Evolutionary conservation across 768 basidiomycete genomes (phyloP).

Genomic region (Suillus spraguei): DNA sequence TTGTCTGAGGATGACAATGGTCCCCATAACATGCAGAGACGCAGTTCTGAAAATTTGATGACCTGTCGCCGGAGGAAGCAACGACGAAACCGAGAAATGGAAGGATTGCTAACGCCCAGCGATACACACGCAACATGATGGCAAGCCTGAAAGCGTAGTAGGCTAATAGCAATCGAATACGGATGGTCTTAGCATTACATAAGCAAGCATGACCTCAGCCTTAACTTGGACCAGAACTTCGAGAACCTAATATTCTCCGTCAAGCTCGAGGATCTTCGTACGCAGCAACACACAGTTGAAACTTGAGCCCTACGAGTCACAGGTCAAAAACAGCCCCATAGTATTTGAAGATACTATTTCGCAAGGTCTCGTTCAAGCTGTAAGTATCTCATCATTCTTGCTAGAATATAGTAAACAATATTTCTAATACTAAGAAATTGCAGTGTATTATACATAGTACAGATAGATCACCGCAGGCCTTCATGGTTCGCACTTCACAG

Average conservation of each 20-base stretch:
- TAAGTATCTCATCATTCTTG: neutral
- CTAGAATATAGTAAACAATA: neutral
- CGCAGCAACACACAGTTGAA: neutral
- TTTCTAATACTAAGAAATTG: neutral
- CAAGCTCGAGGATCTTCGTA: neutral
- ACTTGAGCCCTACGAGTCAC: neutral
- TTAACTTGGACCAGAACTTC: conserved; percentile 1
- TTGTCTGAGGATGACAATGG: conserved; percentile 34
- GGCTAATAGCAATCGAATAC: neutral
- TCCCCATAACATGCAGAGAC: conserved; percentile 36
- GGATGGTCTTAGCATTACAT: neutral
- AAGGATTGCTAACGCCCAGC: conserved; percentile 13
- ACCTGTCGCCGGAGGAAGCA: conserved; percentile 38
- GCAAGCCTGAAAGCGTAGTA: neutral
- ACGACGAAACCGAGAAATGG: conserved; percentile 15
- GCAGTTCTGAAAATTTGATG: conserved; percentile 38
- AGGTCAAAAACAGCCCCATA: too few species aligned
- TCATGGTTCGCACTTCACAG: conserved; percentile 41
- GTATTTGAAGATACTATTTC: too few species aligned
- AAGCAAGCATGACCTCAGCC: neutral
- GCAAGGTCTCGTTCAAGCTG: too few species aligned
- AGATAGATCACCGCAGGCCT: neutral
- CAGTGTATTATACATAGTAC: neutral
- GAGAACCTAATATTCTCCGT: neutral
- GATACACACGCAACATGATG: conserved; percentile 15